Base-by-base conservation (phyloP, 345 rosid genomes). In the Heritiera littoralis region DNA sequence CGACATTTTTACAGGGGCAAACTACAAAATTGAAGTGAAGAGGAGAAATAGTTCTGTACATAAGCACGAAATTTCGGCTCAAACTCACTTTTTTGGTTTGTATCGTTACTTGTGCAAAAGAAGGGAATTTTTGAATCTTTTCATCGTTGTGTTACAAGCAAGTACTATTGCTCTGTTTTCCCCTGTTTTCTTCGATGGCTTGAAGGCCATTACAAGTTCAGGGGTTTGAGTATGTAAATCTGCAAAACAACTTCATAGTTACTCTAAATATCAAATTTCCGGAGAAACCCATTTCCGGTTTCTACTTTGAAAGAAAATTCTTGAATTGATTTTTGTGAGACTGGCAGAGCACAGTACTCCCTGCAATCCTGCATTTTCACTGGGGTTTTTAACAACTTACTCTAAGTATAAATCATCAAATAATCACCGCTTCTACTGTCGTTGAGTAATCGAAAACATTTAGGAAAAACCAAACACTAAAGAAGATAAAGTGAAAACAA, bases 31-130 rank as follows among this genome's bases (percentile, higher is more conserved):
- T 8, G 30, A 58, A 58, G 63, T 58, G 63, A 58, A n/a, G 63
- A 58, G 5, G 30, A n/a, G 12, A 0, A 0, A 12, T 3, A 51
- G 4, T n/a, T 20, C 0, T 58, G 11, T 20, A 0, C 0, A 7
- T n/a, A 8, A 7, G 8, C n/a, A 20, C n/a, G 4, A 18, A 20
- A 2, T n/a, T 9, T 20, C n/a, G 30, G 6, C 23, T 23, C 54
- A 49, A 12, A 11, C 5, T 12, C 15, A 11, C 23, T 28, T 56
- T 18, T 56, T 56, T 56, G 4, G 11, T 7, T 56, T 56, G 28
- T 7, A n/a, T 0, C 10, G 10, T 56, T 55, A 18, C 59, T 55
- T 6, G 59, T 20, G 8, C 8, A 3, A 59, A 2, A 10, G 35
- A 59, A 59, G 11, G n/a, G 30, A 8, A 7, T 7, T 2, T 58